Evolutionary conservation across 768 basidiomycete species (phyloP).

Genomic region (Rubroboletus satanas): DNA sequence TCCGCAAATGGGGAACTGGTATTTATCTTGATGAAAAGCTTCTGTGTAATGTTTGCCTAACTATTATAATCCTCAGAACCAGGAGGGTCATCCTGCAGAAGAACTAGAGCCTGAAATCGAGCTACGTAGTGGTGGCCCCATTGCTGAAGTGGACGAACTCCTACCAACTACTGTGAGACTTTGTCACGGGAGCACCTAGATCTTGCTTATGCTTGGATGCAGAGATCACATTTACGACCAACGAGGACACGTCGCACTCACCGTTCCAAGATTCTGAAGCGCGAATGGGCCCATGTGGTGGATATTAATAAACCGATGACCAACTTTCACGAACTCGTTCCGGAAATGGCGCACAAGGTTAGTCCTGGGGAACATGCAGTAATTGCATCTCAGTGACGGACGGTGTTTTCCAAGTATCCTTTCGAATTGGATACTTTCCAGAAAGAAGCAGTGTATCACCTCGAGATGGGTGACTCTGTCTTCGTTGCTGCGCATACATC

Average conservation of each 20-base stretch:
- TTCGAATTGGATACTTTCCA: constrained; percentile 98
- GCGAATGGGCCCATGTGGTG: constrained; percentile 97
- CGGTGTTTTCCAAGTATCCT: constrained; percentile 69
- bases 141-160: constrained; percentile 72
- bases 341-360: constrained; percentile 94
- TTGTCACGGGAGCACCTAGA: not conserved
- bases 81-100: constrained; percentile 17
- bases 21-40: not conserved
- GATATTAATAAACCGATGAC: constrained; percentile 86
- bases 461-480: constrained; percentile 96
- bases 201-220: constrained; percentile 8
- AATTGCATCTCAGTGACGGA: constrained; percentile 1
- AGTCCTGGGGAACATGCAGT: constrained; percentile 7
- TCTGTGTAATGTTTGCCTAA: constrained; percentile 22
- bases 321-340: constrained; percentile 90
- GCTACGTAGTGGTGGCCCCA: constrained; percentile 14
- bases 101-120: constrained; percentile 23
- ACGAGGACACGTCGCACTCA: constrained; percentile 41
- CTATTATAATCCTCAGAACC: constrained; percentile 18
- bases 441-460: constrained; percentile 96
- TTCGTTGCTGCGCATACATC: constrained; percentile 99
- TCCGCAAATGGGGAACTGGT: constrained; percentile 17
- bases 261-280: constrained; percentile 59
- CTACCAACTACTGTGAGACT: constrained; percentile 53
- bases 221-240: constrained; percentile 61